A percentile compares a stretch with the other conserved stretches of the same genome.
Evolutionary conservation across 495 filamentous ascomycete genomes (phyloP).

Genomic region (Rostrohypoxylon terebratum): DNA sequence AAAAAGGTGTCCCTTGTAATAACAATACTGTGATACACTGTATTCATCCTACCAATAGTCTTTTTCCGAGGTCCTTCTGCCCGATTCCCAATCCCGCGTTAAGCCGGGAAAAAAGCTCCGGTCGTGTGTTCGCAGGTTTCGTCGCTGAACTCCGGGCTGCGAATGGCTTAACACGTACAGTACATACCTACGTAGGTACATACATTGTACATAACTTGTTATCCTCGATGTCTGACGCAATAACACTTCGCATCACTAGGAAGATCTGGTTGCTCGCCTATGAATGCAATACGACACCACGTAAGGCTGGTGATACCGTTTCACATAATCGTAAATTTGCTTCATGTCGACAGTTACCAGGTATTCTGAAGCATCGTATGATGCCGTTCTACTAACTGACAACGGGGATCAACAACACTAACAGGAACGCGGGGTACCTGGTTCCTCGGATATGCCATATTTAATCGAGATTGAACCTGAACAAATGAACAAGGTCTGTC

Average conservation of each 20-base stretch:
- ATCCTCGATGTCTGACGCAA: slow-evolving; percentile 35
- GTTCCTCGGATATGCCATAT: neutral
- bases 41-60: no score
- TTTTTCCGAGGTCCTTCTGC: no score
- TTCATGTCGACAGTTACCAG: neutral
- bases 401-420: neutral
- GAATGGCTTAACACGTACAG: slow-evolving; percentile 16
- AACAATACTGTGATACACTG: no score
- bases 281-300: slow-evolving; percentile 42
- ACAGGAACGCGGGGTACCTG: neutral
- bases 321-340: no score
- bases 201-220: slow-evolving; percentile 21
- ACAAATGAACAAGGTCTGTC: slow-evolving; percentile 7
- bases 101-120: slow-evolving; percentile 22
- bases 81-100: slow-evolving; percentile 9
- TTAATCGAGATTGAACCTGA: neutral
- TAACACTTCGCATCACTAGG: slow-evolving; percentile 22
- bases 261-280: slow-evolving; percentile 19
- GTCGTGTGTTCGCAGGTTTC: slow-evolving; percentile 9
- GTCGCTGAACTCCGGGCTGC: slow-evolving; percentile 40
- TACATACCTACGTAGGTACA: no score
- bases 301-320: slow-evolving; percentile 31
- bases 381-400: slow-evolving; percentile 10
- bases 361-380: neutral
- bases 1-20: no score